Base-by-base conservation (phyloP, 768 basidiomycete species). In the Trichaptum fuscoviolaceum region DNA sequence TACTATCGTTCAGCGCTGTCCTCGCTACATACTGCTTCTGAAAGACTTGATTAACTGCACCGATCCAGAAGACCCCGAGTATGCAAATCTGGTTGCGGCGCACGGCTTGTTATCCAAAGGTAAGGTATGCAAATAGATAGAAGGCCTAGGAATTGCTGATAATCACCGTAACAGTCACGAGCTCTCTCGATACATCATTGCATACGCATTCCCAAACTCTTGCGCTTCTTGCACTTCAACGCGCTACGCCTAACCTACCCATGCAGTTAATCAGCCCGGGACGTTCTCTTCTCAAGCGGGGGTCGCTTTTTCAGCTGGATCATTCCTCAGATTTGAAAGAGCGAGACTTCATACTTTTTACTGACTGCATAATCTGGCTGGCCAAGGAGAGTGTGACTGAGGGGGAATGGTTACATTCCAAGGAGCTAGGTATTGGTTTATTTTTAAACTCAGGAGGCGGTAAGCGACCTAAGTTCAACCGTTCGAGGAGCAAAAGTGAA, bases 1-100 rank as follows among this genome's bases (percentile, higher is more conserved):
- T 64, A 92, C 91, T 1, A 87, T 93, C 62, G 89, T 96, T 7
- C 93, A 96, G 75, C 84, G 93, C 65, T 94, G 92, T 75, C 94
- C 94, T 4, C 84, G 94, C 65, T 95, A 95, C 73, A 82, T 94
- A 8, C 82, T 96, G 12, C 79, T 96, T 12, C 83, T 95, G 63
- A 93, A 88, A 75, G 93, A 96, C 73, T 81, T 95, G 42, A 85
- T 93, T 36, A 74, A 75, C n/a, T 85, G 86, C 67, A 92, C 89
- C 18, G 82, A 83, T 42, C 76, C 79, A 4, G 85, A 86, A 2
- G 88, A 91, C 67, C 80, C 83, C n/a, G 93, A 95, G 73, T 81
- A 89, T 71, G 77, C 77, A 3, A 84, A 84, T 30, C 79, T 95
- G 26, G 82, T 80, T 35, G 77, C 82, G 52, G 89, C 84, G 0